A percentile compares a stretch with the other conserved stretches of the same genome.
Conservation (phyloP, 1,139 yeast species). For the Candida albicans region DNA sequence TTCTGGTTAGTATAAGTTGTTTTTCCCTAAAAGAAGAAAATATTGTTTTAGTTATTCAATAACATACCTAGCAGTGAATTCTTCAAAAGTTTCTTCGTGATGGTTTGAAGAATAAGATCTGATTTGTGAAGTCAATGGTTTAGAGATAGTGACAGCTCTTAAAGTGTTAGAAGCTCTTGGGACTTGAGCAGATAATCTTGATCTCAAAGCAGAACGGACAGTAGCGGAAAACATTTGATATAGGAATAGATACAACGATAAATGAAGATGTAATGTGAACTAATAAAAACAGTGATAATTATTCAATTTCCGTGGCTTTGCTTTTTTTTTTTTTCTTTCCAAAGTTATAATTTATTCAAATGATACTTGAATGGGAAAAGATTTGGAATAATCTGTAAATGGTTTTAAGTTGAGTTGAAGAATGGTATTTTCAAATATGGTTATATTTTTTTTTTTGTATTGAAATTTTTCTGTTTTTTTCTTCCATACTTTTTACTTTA, state of each 20-base stretch:
- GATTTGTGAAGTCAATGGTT: conserved; percentile 19
- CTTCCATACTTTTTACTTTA: too few species aligned
- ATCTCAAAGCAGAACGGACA: conserved; percentile 56
- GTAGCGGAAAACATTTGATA: conserved; percentile 46
- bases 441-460: too few species aligned
- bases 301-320: too few species aligned
- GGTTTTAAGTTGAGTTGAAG: too few species aligned
- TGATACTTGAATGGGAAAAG: too few species aligned
- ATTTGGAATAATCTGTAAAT: too few species aligned
- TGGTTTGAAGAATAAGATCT: conserved; percentile 72
- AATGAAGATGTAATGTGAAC: neutral
- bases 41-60: too few species aligned
- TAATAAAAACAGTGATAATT: neutral
- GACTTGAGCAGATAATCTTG: conserved; percentile 31
- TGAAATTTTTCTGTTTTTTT: too few species aligned
- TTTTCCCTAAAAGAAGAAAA: too few species aligned
- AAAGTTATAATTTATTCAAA: too few species aligned
- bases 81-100: conserved; percentile 91
- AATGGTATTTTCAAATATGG: too few species aligned
- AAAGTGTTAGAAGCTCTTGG: conserved; percentile 22
- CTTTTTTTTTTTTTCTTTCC: too few species aligned
- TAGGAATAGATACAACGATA: conserved; percentile 1
- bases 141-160: conserved; percentile 23
- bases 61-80: conserved; percentile 76
- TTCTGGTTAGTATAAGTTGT: neutral